phyloP scores from a whole-genome alignment of 495 filamentous ascomycete genomes.

The Aspergillus cavernicola region DNA sequence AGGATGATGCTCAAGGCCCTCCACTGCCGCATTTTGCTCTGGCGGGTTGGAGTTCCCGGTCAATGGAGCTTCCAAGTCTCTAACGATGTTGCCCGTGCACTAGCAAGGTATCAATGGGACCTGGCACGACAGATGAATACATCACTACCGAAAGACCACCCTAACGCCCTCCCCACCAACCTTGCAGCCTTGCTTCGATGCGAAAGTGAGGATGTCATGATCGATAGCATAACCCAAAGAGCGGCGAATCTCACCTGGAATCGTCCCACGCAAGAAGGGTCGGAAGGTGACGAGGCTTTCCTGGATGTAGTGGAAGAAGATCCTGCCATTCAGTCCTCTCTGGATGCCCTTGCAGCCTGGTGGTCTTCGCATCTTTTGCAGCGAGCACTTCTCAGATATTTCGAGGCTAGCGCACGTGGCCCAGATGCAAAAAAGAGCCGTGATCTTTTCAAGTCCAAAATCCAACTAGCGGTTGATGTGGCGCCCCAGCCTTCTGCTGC shows the following conservation, averaged over 20 bases:
- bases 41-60: constrained; percentile 65
- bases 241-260: constrained; percentile 93
- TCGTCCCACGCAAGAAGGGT: constrained; percentile 62
- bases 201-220: constrained; percentile 76
- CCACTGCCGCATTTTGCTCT: constrained; percentile 83
- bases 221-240: constrained; percentile 71
- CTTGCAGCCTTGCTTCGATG: constrained; percentile 68
- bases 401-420: constrained; percentile 48
- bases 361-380: constrained; percentile 77
- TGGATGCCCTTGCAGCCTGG: constrained; percentile 90
- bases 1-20: constrained; percentile 89
- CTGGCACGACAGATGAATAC: constrained; percentile 65
- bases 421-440: constrained; percentile 37
- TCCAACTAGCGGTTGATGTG: constrained; percentile 66
- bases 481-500: constrained; percentile 77
- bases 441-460: constrained; percentile 49
- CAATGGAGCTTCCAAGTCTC: constrained; percentile 58
- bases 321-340: constrained; percentile 75
- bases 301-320: constrained; percentile 87
- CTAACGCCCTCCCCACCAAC: constrained; percentile 71
- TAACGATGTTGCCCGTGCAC: constrained; percentile 60
- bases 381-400: constrained; percentile 57
- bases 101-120: constrained; percentile 77
- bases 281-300: constrained; percentile 58
- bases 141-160: constrained; percentile 51